Base-by-base conservation (phyloP, 1,284 basidiomycete species). In the Trichosporon coremiiforme region DNA sequence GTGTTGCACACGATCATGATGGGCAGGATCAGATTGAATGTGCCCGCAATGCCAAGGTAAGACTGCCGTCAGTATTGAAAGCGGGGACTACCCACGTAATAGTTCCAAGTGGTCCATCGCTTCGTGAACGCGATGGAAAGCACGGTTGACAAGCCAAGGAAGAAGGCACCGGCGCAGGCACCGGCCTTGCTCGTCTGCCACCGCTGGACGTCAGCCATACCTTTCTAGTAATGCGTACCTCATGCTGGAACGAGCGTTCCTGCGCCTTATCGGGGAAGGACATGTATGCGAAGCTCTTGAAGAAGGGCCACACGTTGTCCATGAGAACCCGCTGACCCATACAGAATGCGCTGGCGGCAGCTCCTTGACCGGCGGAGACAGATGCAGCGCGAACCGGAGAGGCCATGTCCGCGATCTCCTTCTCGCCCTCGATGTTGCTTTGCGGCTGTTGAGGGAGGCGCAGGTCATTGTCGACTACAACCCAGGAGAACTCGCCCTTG, bases 381-480 rank as follows among this genome's bases (percentile, higher is more conserved):
- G 50, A 53, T 8, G 20, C 20, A 4, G 50, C 22, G 20, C 50
- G 50, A 8, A 20, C 17, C n/a, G 41, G 17, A 15, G 17, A 15
- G 8, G 41, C 10, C 41, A 45, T 53, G 6, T 22, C 9, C 20
- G 50, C 15, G 5, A 53, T 53, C 50, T 53, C 50, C 50, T 25
- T 5, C 50, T 53, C 50, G 50, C 7, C 25, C 20, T 53, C 50
- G 10, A 53, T 13, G 50, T 53, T 53, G 50, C 50, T 25, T 20
- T 53, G 22, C 10, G 50, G 15, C 9, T 12, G 15, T 12, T 82
- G 80, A 41, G 17, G 29, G 20, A 31, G 22, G 2, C 10, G 35
- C 17, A 83, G 78, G 70, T 82, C 75, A 64, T 74, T 75, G 22
- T 83, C 81, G 10, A 83, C 80, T 4, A 81, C 81, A 38, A 78